Base-by-base conservation (phyloP, 2,329 filamentous ascomycete species). In the Cordyceps militaris region DNA sequence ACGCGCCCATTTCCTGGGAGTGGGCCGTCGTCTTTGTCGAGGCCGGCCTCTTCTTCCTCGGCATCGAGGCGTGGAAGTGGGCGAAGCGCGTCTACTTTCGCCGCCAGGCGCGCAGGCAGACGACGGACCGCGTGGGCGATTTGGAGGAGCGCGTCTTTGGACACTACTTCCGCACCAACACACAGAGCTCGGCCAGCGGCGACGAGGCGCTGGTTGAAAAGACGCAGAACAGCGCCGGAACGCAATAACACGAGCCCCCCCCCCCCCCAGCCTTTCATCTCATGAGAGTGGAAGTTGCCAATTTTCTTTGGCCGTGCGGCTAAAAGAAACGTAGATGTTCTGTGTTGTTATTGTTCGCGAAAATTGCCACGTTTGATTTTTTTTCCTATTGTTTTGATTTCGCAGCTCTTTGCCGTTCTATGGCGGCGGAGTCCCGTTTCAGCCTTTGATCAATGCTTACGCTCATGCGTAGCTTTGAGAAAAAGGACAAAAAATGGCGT, bases 41-140 rank as follows among this genome's bases (percentile, higher is more conserved):
- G 16, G 74, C 79, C 0, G 58, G 79, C 0, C 63, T 84, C n/a
- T 85, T 85, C 71, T 82, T 85, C 62, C 56, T 73, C 0, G 82
- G 82, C 5, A 74, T 82, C 4, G 83, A 85, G 65, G 56, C 67
- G 0, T 85, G 81, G 80, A 85, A 85, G 67, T 81, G 75, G 72
- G 70, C 64, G 3, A 85, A 85, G 74, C 73, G 82, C 16, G 56
- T 73, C n/a, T 73, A 69, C 58, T 71, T 68, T 61, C 67, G 71
- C 9, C 69, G 69, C 24, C 65, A 65, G 46, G 66, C 65, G 3
- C 53, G 43, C 57, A 65, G 65, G 57, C 38, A 61, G 48, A 57
- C 48, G 10, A 52, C 23, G 5, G 43, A 47, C 44, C 34, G 48
- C 5, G 40, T 52, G 30, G 49, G 34, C 32, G 67, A 72, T 44